Base-by-base conservation (phyloP, 208 protist species). In the Trypanosoma caninum region DNA sequence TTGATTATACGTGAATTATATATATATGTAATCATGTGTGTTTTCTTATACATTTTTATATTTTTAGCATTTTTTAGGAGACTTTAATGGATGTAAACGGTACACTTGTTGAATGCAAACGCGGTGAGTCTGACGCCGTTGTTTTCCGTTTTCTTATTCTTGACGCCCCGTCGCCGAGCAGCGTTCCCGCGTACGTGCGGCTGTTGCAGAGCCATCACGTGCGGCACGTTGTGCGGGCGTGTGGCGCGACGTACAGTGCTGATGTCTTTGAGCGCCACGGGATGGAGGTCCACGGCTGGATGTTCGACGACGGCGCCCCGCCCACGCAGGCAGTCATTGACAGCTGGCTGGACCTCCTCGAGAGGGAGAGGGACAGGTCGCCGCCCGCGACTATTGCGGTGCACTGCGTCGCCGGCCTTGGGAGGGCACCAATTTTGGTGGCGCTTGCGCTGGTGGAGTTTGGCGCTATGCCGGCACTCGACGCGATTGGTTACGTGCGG, bases 361-460 rank as follows among this genome's bases (percentile, higher is more conserved):
- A 87, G 40, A 33, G 58, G 45, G 67, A 78, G 47, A 10, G 25
- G 45, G 34, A 40, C 18, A 70, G 53, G n/a, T 18, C 37, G 0
- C 52, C 66, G 6, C 56, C 72, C 1, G 20, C 46, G 9, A 73
- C 72, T 0, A 76, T 91, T 47, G 81, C 66, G 11, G 76, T 89
- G 48, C 84, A 91, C 54, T 91, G 84, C 57, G 76, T 89, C 6
- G 84, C 84, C 18, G 84, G 84, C 11, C 67, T 91, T 2, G 84
- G 81, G 10, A 31, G 84, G 11, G 84, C 81, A 10, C 84, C 81
- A 25, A 77, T 89, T 9, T 47, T 89, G 0, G 79, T 89, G 22
- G 81, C 84, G 4, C 57, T 87, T 20, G 78, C 84, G 13, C 61
- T 91, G 16, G 73, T 87, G 20, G 78, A 91, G 76, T 69, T 63